Conservation (phyloP, 306 rosid genomes). For the Trifolium dubium region DNA sequence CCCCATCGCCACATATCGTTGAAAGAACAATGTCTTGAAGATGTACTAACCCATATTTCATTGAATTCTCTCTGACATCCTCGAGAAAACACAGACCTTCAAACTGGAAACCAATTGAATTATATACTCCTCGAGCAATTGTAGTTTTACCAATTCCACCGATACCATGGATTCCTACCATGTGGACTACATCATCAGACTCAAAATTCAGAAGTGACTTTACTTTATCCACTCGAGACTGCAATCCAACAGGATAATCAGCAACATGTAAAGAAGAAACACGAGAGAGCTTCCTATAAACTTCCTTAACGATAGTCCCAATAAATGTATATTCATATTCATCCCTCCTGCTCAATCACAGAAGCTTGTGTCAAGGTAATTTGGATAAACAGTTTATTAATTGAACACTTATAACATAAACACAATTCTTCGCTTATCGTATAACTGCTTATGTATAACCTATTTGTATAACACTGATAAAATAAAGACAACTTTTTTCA, state of each 20-base stretch:
- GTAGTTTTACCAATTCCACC: constrained; percentile 10
- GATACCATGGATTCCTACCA: background rate
- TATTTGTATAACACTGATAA: too few relatives aligned
- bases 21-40: background rate
- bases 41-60: background rate
- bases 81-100: background rate
- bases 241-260: background rate
- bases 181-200: background rate
- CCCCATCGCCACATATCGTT: background rate
- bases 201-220: background rate
- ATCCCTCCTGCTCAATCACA: background rate
- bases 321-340: background rate
- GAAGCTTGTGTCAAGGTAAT: background rate
- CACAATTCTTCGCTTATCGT: too few relatives aligned
- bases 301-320: background rate
- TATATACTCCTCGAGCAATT: background rate
- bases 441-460: too few relatives aligned
- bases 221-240: background rate
- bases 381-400: background rate
- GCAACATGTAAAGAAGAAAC: background rate
- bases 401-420: too few relatives aligned
- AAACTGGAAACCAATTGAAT: background rate
- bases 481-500: too few relatives aligned
- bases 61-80: background rate
- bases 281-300: background rate